Percentiles rank a stretch among this genome's conserved stretches.
These are phyloP conservation scores for Rhodotorula sp. DNA, from an alignment of 1,284 basidiomycete genomes.

Conservation along the genomic window DNA sequence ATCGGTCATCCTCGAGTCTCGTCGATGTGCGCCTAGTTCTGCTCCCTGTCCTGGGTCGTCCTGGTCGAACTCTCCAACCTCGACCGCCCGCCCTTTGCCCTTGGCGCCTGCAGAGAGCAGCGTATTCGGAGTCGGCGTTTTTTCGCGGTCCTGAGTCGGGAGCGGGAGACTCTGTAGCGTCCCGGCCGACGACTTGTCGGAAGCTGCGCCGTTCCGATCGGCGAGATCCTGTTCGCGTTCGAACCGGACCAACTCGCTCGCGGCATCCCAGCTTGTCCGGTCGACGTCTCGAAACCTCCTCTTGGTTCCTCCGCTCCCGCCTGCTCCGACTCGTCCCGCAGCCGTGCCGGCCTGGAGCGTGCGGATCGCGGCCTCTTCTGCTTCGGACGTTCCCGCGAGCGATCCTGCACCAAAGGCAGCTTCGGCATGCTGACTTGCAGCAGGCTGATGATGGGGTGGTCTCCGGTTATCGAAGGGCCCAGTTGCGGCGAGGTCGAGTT, in stretches of 20 bases:
- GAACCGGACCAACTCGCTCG: conserved; percentile 16
- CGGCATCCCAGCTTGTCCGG: conserved; percentile 25
- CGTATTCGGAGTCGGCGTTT: conserved; percentile 13
- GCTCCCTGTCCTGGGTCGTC: too few species aligned
- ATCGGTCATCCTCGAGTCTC: not conserved
- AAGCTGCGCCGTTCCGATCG: not conserved
- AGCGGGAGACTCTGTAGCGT: not conserved
- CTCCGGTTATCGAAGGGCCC: conserved; percentile 19
- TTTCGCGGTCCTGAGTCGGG: not conserved
- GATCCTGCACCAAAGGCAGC: not conserved
- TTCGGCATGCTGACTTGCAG: not conserved
- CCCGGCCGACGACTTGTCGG: not conserved
- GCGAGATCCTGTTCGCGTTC: conserved; percentile 8
- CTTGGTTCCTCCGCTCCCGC: conserved; percentile 25
- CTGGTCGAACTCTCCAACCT: too few species aligned
- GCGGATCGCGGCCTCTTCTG: not conserved
- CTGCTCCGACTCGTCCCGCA: conserved; percentile 13
- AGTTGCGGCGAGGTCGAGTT: conserved; percentile 9
- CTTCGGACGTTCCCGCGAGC: not conserved
- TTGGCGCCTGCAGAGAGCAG: not conserved
- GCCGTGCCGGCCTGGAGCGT: not conserved
- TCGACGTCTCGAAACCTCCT: conserved; percentile 16
- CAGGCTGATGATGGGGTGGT: not conserved
- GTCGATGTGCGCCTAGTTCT: not conserved
- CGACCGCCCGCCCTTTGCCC: not conserved